A percentile compares a stretch with the other conserved stretches of the same genome.
phyloP scores from a whole-genome alignment of 345 rosid species.

The Hibiscus mutabilis region DNA sequence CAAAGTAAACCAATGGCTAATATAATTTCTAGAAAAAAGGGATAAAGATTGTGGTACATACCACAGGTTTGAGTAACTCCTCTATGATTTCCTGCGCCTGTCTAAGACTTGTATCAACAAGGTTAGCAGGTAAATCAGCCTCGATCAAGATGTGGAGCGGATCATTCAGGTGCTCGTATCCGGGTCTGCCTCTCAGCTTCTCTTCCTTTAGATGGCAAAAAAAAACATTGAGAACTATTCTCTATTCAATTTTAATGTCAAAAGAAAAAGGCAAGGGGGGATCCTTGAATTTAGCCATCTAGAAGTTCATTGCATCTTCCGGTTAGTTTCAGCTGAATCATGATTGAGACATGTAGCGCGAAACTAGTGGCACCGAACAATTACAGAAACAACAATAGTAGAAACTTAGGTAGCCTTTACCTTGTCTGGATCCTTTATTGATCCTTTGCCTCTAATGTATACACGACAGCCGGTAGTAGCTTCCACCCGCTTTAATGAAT shows the following conservation, averaged over 20 bases:
- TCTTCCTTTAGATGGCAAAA: slow-evolving; percentile 44
- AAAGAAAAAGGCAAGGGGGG: background rate
- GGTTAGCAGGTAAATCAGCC: slow-evolving; percentile 60
- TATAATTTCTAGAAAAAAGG: background rate
- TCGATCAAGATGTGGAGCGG: slow-evolving; percentile 69
- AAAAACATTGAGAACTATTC: slow-evolving; percentile 13
- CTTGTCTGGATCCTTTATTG: slow-evolving; percentile 97
- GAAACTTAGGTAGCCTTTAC: slow-evolving; percentile 22
- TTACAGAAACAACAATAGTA: background rate
- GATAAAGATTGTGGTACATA: slow-evolving; percentile 22
- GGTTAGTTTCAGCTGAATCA: slow-evolving; percentile 5
- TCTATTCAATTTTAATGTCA: background rate
- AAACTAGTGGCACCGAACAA: background rate
- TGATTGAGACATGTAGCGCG: background rate
- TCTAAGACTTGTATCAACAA: slow-evolving; percentile 51
- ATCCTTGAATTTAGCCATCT: background rate
- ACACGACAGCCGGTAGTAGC: slow-evolving; percentile 95
- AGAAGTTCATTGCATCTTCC: background rate
- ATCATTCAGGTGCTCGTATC: slow-evolving; percentile 68
- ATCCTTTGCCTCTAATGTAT: slow-evolving; percentile 94
- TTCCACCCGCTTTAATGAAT: slow-evolving; percentile 95
- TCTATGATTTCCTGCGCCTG: slow-evolving; percentile 78
- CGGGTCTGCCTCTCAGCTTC: slow-evolving; percentile 62
- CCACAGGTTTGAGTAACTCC: slow-evolving; percentile 95
- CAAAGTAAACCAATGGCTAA: background rate